Evolutionary conservation across 1,139 yeast genomes (phyloP).

Genomic region (Keqinozyma sinolaborantium): DNA sequence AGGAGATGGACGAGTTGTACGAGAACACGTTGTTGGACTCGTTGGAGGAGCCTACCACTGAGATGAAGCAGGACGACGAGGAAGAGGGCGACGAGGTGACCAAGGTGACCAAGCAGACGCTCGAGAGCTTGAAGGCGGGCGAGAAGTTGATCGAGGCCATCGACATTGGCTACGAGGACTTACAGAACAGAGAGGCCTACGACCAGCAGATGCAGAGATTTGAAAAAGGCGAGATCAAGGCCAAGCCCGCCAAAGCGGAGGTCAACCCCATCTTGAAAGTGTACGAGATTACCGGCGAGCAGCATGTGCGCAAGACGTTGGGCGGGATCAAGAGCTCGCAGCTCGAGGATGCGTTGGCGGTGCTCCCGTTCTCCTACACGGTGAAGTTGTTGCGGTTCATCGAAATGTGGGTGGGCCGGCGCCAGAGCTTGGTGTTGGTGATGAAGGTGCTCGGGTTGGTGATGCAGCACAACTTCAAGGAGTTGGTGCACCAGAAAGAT

Average conservation of each 20-base stretch:
- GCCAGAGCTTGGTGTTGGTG: constrained; percentile 55
- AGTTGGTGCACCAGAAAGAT: constrained; percentile 64
- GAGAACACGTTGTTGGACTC: constrained; percentile 73
- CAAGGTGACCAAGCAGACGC: constrained; percentile 76
- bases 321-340: constrained; percentile 75
- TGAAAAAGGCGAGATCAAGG: constrained; percentile 34
- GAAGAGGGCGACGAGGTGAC: constrained; percentile 54
- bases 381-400: constrained; percentile 67
- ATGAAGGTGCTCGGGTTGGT: constrained; percentile 75
- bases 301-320: constrained; percentile 72
- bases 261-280: constrained; percentile 72
- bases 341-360: constrained; percentile 86
- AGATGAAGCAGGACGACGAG: constrained; percentile 27
- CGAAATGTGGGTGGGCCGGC: constrained; percentile 65
- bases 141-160: constrained; percentile 91
- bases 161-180: constrained; percentile 75
- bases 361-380: constrained; percentile 85
- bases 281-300: constrained; percentile 66
- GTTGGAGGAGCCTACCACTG: constrained; percentile 57
- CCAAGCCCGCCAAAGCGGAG: constrained; percentile 55
- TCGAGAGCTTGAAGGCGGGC: constrained; percentile 92
- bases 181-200: constrained; percentile 56
- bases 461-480: constrained; percentile 71
- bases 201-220: constrained; percentile 28
- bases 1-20: constrained; percentile 88